Evolutionary conservation across 208 protist genomes (phyloP).

Genomic region (Leishmania aethiopica): DNA sequence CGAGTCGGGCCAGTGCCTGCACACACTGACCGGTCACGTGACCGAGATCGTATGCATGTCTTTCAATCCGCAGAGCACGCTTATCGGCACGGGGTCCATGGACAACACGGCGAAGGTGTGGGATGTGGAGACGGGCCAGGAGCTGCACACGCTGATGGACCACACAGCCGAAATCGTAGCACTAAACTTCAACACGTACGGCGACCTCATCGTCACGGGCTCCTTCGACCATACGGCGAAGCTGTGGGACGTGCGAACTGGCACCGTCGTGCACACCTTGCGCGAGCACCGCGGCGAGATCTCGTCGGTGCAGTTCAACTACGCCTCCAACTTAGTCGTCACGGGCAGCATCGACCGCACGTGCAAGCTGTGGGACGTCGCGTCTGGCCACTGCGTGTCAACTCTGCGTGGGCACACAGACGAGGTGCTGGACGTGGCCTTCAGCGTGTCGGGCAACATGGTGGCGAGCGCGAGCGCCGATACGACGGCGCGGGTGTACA

Average conservation of each 20-base stretch:
- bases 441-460: constrained; percentile 86
- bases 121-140: constrained; percentile 92
- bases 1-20: constrained; percentile 84
- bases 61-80: constrained; percentile 92
- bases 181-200: constrained; percentile 92
- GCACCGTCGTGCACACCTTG: constrained; percentile 88
- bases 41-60: constrained; percentile 96
- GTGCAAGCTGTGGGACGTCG: constrained; percentile 96
- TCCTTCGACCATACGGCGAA: constrained; percentile 95
- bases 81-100: constrained; percentile 95
- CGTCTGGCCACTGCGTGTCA: constrained; percentile 80
- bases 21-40: constrained; percentile 93
- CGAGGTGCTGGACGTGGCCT: constrained; percentile 95
- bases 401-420: constrained; percentile 93
- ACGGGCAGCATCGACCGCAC: constrained; percentile 96
- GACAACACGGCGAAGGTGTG: constrained; percentile 95
- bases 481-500: constrained; percentile 92
- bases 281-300: constrained; percentile 94
- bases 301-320: constrained; percentile 94
- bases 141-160: constrained; percentile 89
- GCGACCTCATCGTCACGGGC: constrained; percentile 92
- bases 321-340: constrained; percentile 85
- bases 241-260: constrained; percentile 94
- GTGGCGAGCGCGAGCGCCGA: constrained; percentile 96
- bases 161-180: constrained; percentile 96